These are phyloP conservation scores for Nakazawaea peltata DNA, from an alignment of 805 yeast species.

Conservation along the genomic window DNA sequence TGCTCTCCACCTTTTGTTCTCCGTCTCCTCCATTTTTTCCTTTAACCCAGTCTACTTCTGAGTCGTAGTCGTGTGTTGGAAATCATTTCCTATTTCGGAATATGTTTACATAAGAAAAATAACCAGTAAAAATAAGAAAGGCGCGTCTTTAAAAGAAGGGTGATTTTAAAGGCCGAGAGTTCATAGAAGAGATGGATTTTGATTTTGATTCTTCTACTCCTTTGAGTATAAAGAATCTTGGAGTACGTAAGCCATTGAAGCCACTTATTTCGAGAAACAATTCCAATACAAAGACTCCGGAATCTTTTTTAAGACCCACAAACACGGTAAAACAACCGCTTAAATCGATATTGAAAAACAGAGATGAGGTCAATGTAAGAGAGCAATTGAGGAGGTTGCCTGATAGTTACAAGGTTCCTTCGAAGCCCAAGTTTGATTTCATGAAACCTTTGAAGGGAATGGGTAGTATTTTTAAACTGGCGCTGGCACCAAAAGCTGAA, in stretches of 20 bases:
- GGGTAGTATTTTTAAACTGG: neutral
- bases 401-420: neutral
- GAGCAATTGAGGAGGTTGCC: neutral
- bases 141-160: too few species aligned
- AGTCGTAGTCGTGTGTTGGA: too few species aligned
- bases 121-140: too few species aligned
- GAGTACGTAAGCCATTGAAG: constrained; percentile 2
- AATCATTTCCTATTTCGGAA: too few species aligned
- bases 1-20: too few species aligned
- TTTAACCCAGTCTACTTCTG: too few species aligned
- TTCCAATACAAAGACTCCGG: neutral
- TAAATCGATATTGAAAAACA: constrained; percentile 9
- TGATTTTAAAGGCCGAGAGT: too few species aligned
- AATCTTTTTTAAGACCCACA: neutral
- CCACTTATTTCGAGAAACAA: constrained; percentile 1
- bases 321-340: constrained; percentile 1
- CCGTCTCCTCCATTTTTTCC: too few species aligned
- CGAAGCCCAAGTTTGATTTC: constrained; percentile 1
- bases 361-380: neutral
- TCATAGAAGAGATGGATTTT: constrained; percentile 1
- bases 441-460: constrained; percentile 2
- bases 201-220: constrained; percentile 9
- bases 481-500: neutral
- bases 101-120: too few species aligned
- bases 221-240: constrained; percentile 6